Base-by-base conservation (phyloP, 1,284 basidiomycete species). In the Lentinus polychrous region DNA sequence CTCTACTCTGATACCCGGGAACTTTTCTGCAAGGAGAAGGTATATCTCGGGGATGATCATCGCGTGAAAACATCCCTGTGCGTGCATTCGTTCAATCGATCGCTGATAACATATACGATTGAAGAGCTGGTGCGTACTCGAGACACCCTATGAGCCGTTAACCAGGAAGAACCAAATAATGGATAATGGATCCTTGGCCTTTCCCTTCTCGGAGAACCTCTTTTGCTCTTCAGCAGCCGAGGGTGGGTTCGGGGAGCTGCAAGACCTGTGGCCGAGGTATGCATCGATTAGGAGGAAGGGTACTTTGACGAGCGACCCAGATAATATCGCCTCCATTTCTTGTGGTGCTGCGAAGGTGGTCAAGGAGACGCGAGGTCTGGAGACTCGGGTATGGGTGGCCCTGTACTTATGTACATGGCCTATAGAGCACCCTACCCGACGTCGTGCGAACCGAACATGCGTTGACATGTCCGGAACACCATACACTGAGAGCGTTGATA, bases 221-320 rank as follows among this genome's bases (percentile, higher is more conserved):
- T 39, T 3, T 20, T 17, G 4, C 17, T 48, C 46, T 17, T 43
- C 23, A 18, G 31, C 12, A 15, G 15, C 23, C 10, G 46, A 7
- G 3, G 46, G 22, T 12, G 46, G 39, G 32, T 24, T 48, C 14
- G 46, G 46, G 31, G 39, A 24, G 20, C 27, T 38, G 38, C 42
- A 12, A 42, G 27, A 22, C 11, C 24, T 18, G 15, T 42, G 15
- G 14, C 5, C 32, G 7, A 31, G 3, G 7, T 42, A 15, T 10
- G 37, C 18, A 22, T 47, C 31, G 17, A 17, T 10, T 7, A 33
- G 20, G 40, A 47, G 12, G 18, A 47, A 27, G 3, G 35, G 35
- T 7, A 46, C 8, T 20, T 46, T 46, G 24, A 32, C 22, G 23
- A 32, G 10, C n/a, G 33, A 3, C 14, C 27, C 10, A 8, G 43